These are phyloP conservation scores for Penicillium turbatum DNA, from an alignment of 495 filamentous ascomycete genomes.

Conservation along the genomic window DNA sequence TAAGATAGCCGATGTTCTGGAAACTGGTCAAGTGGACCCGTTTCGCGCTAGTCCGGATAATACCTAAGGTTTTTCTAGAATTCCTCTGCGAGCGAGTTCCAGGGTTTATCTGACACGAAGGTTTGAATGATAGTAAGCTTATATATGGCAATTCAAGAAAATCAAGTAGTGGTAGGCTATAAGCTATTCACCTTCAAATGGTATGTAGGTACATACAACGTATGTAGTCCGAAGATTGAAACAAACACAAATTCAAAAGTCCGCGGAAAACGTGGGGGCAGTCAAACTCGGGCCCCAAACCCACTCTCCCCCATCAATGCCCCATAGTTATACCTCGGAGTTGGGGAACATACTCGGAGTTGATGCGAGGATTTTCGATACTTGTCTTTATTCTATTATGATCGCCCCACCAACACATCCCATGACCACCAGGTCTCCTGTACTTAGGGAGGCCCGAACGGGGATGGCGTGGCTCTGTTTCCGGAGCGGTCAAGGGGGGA, in stretches of 20 bases:
- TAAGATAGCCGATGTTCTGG: not conserved
- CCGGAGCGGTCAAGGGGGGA: conserved; percentile 3
- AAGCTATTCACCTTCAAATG: too few relatives aligned
- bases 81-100: too few relatives aligned
- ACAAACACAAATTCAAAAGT: too few relatives aligned
- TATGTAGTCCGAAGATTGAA: not conserved
- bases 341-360: not conserved
- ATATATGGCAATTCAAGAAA: too few relatives aligned
- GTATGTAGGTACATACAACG: too few relatives aligned
- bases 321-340: conserved; percentile 1
- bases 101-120: too few relatives aligned
- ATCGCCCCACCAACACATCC: conserved; percentile 13
- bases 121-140: too few relatives aligned
- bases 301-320: conserved; percentile 4
- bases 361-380: not conserved
- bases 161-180: too few relatives aligned
- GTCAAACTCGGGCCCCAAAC: not conserved
- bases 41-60: too few relatives aligned
- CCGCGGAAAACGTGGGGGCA: conserved; percentile 3
- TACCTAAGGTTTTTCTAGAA: too few relatives aligned
- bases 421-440: conserved; percentile 26
- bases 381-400: not conserved
- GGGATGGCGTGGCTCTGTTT: conserved; percentile 2
- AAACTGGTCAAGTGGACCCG: not conserved
- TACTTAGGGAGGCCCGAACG: not conserved